A percentile compares a stretch with the other conserved stretches of the same genome.
phyloP scores from a whole-genome alignment of 164 flowering plant genomes.

The Aristolochia contorta region DNA sequence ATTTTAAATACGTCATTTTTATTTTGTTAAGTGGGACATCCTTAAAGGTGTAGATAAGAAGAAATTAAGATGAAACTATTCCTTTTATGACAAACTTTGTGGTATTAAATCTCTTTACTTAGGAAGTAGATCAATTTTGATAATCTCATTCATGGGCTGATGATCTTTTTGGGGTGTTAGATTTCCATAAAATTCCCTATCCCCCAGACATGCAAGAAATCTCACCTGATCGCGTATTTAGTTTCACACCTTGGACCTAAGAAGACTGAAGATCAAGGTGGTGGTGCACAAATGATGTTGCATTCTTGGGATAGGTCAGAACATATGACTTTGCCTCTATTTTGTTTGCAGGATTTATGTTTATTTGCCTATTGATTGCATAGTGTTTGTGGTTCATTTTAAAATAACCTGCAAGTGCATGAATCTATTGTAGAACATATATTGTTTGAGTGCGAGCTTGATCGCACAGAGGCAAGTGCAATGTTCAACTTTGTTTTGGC shows the following conservation, averaged over 20 bases:
- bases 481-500: too few relatives aligned
- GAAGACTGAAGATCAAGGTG: slow-evolving; percentile 43
- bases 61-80: too few relatives aligned
- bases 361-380: too few relatives aligned
- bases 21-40: too few relatives aligned
- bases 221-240: slow-evolving; percentile 61
- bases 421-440: too few relatives aligned
- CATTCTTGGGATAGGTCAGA: slow-evolving; percentile 87
- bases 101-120: background rate
- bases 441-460: too few relatives aligned
- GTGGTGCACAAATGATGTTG: slow-evolving; percentile 71
- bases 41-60: too few relatives aligned
- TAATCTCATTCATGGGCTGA: background rate
- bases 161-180: slow-evolving; percentile 20
- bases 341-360: background rate
- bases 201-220: slow-evolving; percentile 60
- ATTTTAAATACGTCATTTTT: too few relatives aligned
- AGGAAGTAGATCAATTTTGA: background rate
- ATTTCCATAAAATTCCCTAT: slow-evolving; percentile 73
- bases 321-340: background rate
- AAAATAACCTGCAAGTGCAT: too few relatives aligned
- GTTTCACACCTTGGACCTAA: slow-evolving; percentile 66
- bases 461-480: too few relatives aligned
- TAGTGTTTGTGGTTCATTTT: too few relatives aligned
- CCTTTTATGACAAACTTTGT: too few relatives aligned